Conservation (phyloP, 108 stramenopile genomes). For the Conticribra guillardii region DNA sequence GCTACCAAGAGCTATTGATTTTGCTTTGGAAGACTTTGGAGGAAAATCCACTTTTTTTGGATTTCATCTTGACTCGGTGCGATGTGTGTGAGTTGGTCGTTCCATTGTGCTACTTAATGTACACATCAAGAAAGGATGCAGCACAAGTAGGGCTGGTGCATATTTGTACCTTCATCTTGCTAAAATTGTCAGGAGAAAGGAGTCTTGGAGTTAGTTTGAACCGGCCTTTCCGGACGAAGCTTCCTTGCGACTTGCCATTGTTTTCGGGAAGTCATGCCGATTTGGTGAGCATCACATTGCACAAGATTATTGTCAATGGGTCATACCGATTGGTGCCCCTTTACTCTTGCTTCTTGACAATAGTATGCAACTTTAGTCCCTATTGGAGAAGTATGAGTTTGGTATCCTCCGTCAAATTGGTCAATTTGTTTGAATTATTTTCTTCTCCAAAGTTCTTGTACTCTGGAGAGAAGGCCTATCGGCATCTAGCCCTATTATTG, state of each 20-base stretch:
- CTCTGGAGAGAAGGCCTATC: slow-evolving; percentile 87
- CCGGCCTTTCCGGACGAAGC: slow-evolving; percentile 80
- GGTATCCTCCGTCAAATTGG: slow-evolving; percentile 92
- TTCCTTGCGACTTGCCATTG: slow-evolving; percentile 87
- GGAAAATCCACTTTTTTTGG: slow-evolving; percentile 92
- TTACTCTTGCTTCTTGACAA: slow-evolving; percentile 96
- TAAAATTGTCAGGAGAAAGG: slow-evolving; percentile 95
- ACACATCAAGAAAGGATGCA: slow-evolving; percentile 86
- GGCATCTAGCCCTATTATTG: slow-evolving; percentile 88
- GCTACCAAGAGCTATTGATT: slow-evolving; percentile 94
- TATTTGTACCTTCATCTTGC: slow-evolving; percentile 95
- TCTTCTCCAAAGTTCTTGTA: slow-evolving; percentile 90
- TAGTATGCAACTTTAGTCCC: slow-evolving; percentile 95
- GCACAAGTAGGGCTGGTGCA: slow-evolving; percentile 92
- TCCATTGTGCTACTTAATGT: slow-evolving; percentile 95
- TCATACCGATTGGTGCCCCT: slow-evolving; percentile 85
- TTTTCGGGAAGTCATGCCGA: slow-evolving; percentile 94
- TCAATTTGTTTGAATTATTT: slow-evolving; percentile 95
- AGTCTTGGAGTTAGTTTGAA: slow-evolving; percentile 95
- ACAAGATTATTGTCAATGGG: slow-evolving; percentile 96
- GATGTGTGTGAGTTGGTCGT: slow-evolving; percentile 86
- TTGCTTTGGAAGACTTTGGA: slow-evolving; percentile 97
- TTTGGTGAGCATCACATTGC: slow-evolving; percentile 91
- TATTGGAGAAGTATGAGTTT: slow-evolving; percentile 91
- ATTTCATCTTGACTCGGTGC: slow-evolving; percentile 83